Conservation (phyloP, 768 basidiomycete genomes). For the Rhodosporidiobolus sp. region DNA sequence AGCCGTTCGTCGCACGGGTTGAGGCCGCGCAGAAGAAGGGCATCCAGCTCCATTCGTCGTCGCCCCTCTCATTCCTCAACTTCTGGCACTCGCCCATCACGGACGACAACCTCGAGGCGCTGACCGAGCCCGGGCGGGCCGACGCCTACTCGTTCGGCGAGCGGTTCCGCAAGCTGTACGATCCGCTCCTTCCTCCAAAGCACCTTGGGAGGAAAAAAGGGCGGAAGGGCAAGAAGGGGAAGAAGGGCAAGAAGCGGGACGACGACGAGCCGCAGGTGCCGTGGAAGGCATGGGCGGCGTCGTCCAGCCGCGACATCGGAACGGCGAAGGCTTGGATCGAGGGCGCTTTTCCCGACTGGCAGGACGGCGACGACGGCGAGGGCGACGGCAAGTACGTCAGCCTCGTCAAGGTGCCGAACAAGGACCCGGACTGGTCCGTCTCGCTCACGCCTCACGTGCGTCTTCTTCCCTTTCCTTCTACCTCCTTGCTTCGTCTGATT, state of each 20-base stretch:
- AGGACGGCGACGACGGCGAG: constrained; percentile 49
- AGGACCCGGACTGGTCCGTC: constrained; percentile 49
- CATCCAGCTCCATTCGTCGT: not conserved
- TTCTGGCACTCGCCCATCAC: constrained; percentile 47
- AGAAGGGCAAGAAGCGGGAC: not conserved
- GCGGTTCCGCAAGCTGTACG: constrained; percentile 35
- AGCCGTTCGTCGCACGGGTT: constrained; percentile 50
- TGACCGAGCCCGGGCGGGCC: constrained; percentile 47
- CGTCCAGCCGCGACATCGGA: constrained; percentile 47
- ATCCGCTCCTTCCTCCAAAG: constrained; percentile 36
- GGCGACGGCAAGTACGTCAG: constrained; percentile 49
- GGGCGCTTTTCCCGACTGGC: constrained; percentile 50
- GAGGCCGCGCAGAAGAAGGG: constrained; percentile 17
- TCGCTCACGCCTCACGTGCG: constrained; percentile 49
- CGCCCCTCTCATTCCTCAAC: constrained; percentile 47
- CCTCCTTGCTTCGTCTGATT: too few species aligned
- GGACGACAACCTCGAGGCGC: constrained; percentile 48
- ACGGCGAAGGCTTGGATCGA: constrained; percentile 49
- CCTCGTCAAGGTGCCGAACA: constrained; percentile 50
- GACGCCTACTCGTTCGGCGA: constrained; percentile 46
- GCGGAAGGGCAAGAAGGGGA: constrained; percentile 16
- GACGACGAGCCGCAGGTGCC: not conserved
- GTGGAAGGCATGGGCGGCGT: constrained; percentile 50
- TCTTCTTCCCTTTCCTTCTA: not conserved
- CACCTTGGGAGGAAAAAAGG: constrained; percentile 32